Base-by-base conservation (phyloP, 139 green algal genomes). In the Chlamydomonas sphaeroides region DNA sequence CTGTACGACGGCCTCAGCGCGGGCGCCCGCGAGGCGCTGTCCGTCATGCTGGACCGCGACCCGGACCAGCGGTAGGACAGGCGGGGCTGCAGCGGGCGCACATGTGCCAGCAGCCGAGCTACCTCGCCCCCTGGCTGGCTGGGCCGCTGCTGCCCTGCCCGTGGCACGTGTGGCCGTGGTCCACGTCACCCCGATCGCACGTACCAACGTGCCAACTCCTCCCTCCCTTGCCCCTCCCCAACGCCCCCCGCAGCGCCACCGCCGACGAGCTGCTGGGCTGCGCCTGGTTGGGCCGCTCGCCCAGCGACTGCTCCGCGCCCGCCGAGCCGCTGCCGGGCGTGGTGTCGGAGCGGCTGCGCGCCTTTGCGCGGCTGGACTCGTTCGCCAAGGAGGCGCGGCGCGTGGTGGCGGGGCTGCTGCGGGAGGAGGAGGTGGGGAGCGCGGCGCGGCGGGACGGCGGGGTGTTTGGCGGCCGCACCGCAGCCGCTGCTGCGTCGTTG, bases 341-440 rank as follows among this genome's bases (percentile, higher is more conserved):
- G 78, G 94, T 98, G 59, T 83, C 96, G 20, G 92, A 78, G 57
- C 91, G 95, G 53, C 89, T 99, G 70, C 90, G 92, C 65, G 87
- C 93, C 67, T 99, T 99, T 90, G 88, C 94, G 0, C 80, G 49
- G 65, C 95, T 98, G 91, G 97, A 98, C 90, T 96, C 56, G 23
- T 32, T 62, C 18, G 18, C 23, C 3, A 62, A 93, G 86, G 72
- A 71, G 59, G 59, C 74, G 17, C 74, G 59, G 45, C 62, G 59
- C 0, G 62, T 83, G 62, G 62, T 83, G 42, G 76, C 62, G 45
- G 62, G 32, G 6, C 32, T 73, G 33, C 61, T 98, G 89, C 91
- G 93, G 25, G 66, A 87, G 30, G 89, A 91, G 35, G 88, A 91
- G 81, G 56, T 62, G n/a, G n/a, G n/a, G n/a, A n/a, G n/a, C n/a